Percentiles rank a stretch among this genome's conserved stretches.
These are phyloP conservation scores for Sporothrix sp. DNA, from an alignment of 2,329 filamentous ascomycete genomes.

Conservation along the genomic window DNA sequence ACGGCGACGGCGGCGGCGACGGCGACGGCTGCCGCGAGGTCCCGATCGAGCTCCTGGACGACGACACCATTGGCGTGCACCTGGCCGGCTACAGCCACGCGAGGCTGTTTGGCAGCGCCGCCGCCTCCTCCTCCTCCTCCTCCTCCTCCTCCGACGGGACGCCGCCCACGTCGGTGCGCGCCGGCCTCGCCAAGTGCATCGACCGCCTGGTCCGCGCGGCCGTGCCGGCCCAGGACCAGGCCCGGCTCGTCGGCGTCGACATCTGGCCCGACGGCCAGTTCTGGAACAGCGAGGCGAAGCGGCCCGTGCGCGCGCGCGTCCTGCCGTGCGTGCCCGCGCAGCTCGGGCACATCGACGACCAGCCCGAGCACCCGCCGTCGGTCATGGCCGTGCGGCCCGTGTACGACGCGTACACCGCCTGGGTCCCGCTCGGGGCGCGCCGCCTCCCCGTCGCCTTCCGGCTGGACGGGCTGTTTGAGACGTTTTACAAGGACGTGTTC, in stretches of 20 bases:
- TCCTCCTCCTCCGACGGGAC: no score
- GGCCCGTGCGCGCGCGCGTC: neutral
- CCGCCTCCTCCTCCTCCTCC: no score
- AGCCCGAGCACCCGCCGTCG: neutral
- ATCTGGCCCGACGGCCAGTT: slow-evolving; percentile 1
- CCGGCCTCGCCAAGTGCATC: slow-evolving; percentile 7
- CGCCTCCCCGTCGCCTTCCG: neutral
- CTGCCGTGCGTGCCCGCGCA: neutral
- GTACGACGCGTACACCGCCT: neutral
- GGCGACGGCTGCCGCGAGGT: no score
- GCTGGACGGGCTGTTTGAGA: neutral
- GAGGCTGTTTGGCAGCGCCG: no score
- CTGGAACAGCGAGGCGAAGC: neutral
- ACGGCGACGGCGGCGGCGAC: no score
- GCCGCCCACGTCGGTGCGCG: no score
- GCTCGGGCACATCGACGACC: neutral
- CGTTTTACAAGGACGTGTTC: no score
- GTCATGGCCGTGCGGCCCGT: neutral
- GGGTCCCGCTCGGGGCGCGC: no score
- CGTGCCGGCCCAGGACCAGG: neutral
- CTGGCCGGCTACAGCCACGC: no score
- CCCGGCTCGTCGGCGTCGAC: neutral
- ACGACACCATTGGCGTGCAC: no score
- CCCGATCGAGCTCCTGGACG: no score
- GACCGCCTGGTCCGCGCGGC: neutral